Percentiles rank a stretch among this genome's conserved stretches.
phyloP scores from a whole-genome alignment of 495 filamentous ascomycete species.

The Apiosordaria backusii region DNA sequence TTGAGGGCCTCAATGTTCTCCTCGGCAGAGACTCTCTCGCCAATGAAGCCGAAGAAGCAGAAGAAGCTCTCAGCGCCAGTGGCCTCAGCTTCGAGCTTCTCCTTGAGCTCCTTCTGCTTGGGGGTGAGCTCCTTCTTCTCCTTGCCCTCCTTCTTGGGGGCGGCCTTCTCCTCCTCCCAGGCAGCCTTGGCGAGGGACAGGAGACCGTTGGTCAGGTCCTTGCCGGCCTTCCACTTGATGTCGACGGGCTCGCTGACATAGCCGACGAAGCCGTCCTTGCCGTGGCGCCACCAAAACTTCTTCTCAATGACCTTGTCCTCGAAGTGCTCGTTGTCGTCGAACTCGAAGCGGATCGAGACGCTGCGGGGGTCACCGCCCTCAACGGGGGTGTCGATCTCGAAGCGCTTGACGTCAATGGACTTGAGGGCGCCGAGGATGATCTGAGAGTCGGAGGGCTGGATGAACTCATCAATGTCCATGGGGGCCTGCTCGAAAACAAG shows the following conservation, averaged over 20 bases:
- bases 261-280: slow-evolving; percentile 62
- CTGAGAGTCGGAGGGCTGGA: slow-evolving; percentile 70
- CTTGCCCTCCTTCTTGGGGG: slow-evolving; percentile 31
- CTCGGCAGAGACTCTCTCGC: slow-evolving; percentile 62
- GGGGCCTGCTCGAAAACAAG: slow-evolving; percentile 82
- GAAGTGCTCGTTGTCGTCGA: slow-evolving; percentile 70
- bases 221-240: slow-evolving; percentile 82
- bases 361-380: slow-evolving; percentile 61
- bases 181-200: slow-evolving; percentile 65
- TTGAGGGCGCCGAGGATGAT: slow-evolving; percentile 60
- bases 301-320: slow-evolving; percentile 73
- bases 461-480: slow-evolving; percentile 75
- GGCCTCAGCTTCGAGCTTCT: slow-evolving; percentile 49
- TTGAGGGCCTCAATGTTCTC: slow-evolving; percentile 54
- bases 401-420: slow-evolving; percentile 64
- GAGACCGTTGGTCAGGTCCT: slow-evolving; percentile 78
- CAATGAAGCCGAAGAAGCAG: slow-evolving; percentile 76
- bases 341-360: slow-evolving; percentile 58
- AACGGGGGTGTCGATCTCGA: slow-evolving; percentile 62
- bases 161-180: slow-evolving; percentile 61
- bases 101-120: slow-evolving; percentile 50
- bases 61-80: slow-evolving; percentile 73
- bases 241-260: slow-evolving; percentile 80
- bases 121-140: slow-evolving; percentile 47
- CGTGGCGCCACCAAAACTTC: slow-evolving; percentile 77